These are phyloP conservation scores for Triangularia setosa DNA, from an alignment of 2,329 filamentous ascomycete genomes.

Conservation along the genomic window DNA sequence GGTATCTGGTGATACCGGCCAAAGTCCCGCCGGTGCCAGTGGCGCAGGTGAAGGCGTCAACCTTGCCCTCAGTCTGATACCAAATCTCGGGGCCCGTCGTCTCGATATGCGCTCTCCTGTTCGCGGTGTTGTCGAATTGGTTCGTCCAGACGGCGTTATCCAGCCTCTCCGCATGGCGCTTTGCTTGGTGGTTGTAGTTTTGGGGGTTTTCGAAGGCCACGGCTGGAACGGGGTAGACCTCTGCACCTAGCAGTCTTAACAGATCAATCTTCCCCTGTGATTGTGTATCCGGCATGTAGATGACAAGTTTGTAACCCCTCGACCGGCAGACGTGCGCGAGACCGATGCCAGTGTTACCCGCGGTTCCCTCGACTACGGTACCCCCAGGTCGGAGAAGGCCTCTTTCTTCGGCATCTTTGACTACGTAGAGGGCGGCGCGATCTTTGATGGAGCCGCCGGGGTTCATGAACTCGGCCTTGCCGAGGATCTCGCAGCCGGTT, in stretches of 20 bases:
- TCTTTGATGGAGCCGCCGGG: constrained; percentile 96
- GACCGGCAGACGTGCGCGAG: constrained; percentile 93
- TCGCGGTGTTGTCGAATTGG: constrained; percentile 96
- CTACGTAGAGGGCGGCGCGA: constrained; percentile 88
- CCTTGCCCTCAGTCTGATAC: constrained; percentile 77
- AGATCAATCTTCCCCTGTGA: constrained; percentile 97
- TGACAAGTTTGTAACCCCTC: constrained; percentile 89
- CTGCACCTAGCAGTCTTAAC: constrained; percentile 81
- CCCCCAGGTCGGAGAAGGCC: constrained; percentile 80
- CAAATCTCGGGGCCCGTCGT: constrained; percentile 98
- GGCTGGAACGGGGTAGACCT: constrained; percentile 93
- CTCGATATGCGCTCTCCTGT: constrained; percentile 90
- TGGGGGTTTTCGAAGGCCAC: constrained; percentile 92
- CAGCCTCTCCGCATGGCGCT: constrained; percentile 77
- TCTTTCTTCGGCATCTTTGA: constrained; percentile 86
- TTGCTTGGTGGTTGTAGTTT: constrained; percentile 98
- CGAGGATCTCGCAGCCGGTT: constrained; percentile 89
- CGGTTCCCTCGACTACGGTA: constrained; percentile 94
- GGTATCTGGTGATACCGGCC: constrained; percentile 80
- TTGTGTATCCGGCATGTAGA: constrained; percentile 99
- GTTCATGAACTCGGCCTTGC: constrained; percentile 99
- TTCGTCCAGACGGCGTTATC: constrained; percentile 97
- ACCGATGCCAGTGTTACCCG: constrained; percentile 96
- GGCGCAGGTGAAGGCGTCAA: constrained; percentile 94
- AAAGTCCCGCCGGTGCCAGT: constrained; percentile 91